Evolutionary conservation across 148 eudicot species (phyloP), one percentile per base, ranked within the genome.

Genomic region (Camellia sinensis): DNA sequence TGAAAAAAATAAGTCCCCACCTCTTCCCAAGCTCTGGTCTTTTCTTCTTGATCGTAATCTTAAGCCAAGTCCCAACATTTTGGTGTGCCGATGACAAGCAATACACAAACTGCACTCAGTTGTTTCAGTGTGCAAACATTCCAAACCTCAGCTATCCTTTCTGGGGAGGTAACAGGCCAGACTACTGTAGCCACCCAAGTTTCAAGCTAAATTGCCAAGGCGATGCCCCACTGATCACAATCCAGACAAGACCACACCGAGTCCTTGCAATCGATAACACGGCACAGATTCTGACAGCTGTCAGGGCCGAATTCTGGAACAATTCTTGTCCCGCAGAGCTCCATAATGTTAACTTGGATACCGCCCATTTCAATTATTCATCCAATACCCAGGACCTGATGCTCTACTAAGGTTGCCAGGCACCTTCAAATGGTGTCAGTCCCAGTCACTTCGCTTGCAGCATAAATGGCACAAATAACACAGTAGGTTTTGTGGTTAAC

Each of bases 111-210:
- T 29, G 29, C 29, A 29, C 29, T 29, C 29, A 29, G 29, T 29
- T 29, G 29, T 29, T 29, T 29, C 37, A 29, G 37, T 29, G 97
- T 67, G 90, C 83, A 13, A 45, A 19, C 41, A 0, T 87, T 7
- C 12, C 9, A 12, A 63, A 54, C 63, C 50, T 88, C 5, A 63
- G 79, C 2, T 93, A 90, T 54, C 97, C 97, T 76, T 91, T 91
- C 78, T 88, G 78, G 60, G 89, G 89, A 41, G 73, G 46, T 0
- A 45, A 2, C 44, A 82, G 88, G 63, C 86, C 89, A 0, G 62
- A 70, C 0, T 80, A 64, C 52, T 91, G 92, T 57, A 92, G 97
- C 14, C 74, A 86, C 73, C 89, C 91, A 0, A 86, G 88, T n/a
- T 89, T 89, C 78, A 3, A 53, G 59, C 82, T 91, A 5, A 15